These are phyloP conservation scores for Rhizophora apiculata DNA, from an alignment of 345 rosid species.

Conservation along the genomic window DNA sequence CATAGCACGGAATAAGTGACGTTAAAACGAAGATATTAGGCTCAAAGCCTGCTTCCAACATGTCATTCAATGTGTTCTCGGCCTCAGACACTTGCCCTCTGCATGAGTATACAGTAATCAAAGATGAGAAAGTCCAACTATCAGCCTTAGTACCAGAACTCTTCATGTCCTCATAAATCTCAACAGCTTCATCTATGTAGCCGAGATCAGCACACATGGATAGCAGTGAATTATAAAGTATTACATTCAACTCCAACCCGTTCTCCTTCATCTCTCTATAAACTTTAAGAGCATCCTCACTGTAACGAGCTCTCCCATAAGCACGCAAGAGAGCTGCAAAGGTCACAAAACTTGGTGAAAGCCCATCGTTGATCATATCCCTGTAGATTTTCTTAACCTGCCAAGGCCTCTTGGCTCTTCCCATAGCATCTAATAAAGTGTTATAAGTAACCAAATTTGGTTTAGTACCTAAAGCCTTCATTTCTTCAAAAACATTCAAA, in stretches of 20 bases:
- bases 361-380: slow-evolving; percentile 63
- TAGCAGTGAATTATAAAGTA: slow-evolving; percentile 76
- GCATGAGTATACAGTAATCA: slow-evolving; percentile 75
- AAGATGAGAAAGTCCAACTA: slow-evolving; percentile 89
- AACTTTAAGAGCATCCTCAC: slow-evolving; percentile 62
- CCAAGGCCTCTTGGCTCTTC: slow-evolving; percentile 96
- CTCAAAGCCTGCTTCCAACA: slow-evolving; percentile 76
- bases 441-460: slow-evolving; percentile 65
- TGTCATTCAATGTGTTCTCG: slow-evolving; percentile 64
- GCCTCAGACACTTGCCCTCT: slow-evolving; percentile 74
- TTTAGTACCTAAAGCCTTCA: slow-evolving; percentile 78
- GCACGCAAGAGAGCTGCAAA: slow-evolving; percentile 74
- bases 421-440: slow-evolving; percentile 83
- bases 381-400: slow-evolving; percentile 65
- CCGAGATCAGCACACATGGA: slow-evolving; percentile 94
- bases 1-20: slow-evolving; percentile 92
- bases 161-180: slow-evolving; percentile 71
- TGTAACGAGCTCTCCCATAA: slow-evolving; percentile 80
- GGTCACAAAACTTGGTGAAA: slow-evolving; percentile 56
- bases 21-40: slow-evolving; percentile 83
- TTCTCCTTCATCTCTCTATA: slow-evolving; percentile 85
- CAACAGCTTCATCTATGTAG: slow-evolving; percentile 55
- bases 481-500: slow-evolving; percentile 85
- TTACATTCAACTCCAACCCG: slow-evolving; percentile 48
- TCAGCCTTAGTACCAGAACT: slow-evolving; percentile 58